phyloP scores from a whole-genome alignment of 2,329 filamentous ascomycete species.

The Pseudocercospora macadamiae region DNA sequence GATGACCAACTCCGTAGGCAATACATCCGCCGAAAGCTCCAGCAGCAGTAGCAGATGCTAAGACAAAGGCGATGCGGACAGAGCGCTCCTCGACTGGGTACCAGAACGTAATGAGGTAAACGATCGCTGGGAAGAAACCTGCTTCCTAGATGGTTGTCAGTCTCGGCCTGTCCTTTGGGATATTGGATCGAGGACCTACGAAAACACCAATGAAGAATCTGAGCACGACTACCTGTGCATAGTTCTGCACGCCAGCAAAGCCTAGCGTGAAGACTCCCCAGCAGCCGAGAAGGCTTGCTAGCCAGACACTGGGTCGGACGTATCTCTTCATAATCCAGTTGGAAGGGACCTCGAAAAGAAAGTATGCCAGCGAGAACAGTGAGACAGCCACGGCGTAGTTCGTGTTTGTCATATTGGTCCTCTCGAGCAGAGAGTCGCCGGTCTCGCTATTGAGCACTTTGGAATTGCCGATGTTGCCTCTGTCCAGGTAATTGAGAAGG shows the following conservation, averaged over 20 bases:
- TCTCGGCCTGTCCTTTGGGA: not conserved
- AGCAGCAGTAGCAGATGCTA: conserved; percentile 59
- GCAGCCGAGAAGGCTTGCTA: conserved; percentile 42
- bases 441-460: conserved; percentile 66
- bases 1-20: conserved; percentile 66
- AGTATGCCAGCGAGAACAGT: conserved; percentile 39
- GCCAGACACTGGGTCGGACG: conserved; percentile 44
- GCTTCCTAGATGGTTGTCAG: not conserved
- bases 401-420: conserved; percentile 63
- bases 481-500: conserved; percentile 27
- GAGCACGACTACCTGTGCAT: conserved; percentile 38
- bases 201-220: conserved; percentile 44
- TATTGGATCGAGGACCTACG: conserved; percentile 34
- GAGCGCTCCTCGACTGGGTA: conserved; percentile 60
- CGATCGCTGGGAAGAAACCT: conserved; percentile 42
- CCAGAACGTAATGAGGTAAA: conserved; percentile 49
- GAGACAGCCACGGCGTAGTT: conserved; percentile 56
- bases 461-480: conserved; percentile 50
- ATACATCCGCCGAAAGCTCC: conserved; percentile 58
- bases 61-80: conserved; percentile 60
- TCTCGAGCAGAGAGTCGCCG: conserved; percentile 63
- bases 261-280: conserved; percentile 46
- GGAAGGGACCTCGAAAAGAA: conserved; percentile 42
- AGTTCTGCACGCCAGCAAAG: conserved; percentile 41
- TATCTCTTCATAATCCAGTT: conserved; percentile 45